Conservation (phyloP, 495 filamentous ascomycete genomes). For the Penicillium egyptiacum region DNA sequence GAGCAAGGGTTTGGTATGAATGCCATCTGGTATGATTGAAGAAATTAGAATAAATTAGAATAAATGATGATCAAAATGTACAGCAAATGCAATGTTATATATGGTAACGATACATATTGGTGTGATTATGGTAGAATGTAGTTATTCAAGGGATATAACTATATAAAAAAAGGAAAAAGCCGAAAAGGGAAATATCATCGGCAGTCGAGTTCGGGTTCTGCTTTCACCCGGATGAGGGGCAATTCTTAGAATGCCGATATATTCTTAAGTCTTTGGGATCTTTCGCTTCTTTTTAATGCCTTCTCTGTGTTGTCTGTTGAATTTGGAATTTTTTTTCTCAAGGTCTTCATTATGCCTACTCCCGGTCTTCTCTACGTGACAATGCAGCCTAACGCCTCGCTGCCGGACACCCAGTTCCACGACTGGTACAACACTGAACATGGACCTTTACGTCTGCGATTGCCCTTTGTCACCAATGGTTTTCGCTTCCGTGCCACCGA, state of each 20-base stretch:
- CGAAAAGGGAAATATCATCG: conserved; percentile 12
- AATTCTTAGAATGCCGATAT: conserved; percentile 6
- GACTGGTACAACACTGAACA: conserved; percentile 93
- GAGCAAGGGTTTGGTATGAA: conserved; percentile 89
- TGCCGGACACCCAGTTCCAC: conserved; percentile 71
- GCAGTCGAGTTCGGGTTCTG: conserved; percentile 28
- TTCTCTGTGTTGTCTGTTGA: not conserved
- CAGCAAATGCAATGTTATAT: no score
- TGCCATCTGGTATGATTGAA: conserved; percentile 83
- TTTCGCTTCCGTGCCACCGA: conserved; percentile 74
- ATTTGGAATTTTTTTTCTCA: not conserved
- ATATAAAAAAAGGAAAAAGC: not conserved
- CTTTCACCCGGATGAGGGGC: conserved; percentile 29
- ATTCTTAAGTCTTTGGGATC: not conserved
- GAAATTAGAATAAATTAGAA: no score
- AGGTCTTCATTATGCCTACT: conserved; percentile 36
- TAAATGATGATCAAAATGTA: no score
- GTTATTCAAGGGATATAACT: no score
- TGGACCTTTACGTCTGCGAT: conserved; percentile 70
- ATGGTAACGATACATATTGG: not conserved
- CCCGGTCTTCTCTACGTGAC: conserved; percentile 75
- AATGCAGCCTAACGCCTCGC: conserved; percentile 66
- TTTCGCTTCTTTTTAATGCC: not conserved
- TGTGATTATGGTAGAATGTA: not conserved
- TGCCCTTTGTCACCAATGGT: conserved; percentile 72